Evolutionary conservation across 2,329 filamentous ascomycete species (phyloP).

Genomic region (Blumeriella jaapii): DNA sequence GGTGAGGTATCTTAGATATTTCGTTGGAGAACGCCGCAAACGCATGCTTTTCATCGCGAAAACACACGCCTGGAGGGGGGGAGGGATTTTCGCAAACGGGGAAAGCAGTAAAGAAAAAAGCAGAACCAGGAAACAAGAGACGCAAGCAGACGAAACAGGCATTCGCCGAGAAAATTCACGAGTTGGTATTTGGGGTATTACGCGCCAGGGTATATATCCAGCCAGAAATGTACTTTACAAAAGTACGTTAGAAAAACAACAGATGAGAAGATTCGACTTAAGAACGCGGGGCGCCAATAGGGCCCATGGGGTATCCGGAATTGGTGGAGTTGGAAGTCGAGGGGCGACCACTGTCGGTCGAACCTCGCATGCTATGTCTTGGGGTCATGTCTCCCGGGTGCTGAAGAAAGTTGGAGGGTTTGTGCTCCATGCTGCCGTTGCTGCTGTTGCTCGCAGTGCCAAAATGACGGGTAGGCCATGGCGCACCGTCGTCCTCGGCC

Average conservation of each 20-base stretch:
- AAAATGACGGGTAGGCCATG: slow-evolving; percentile 50
- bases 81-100: neutral
- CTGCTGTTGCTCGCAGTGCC: slow-evolving; percentile 46
- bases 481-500: slow-evolving; percentile 65
- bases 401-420: slow-evolving; percentile 48
- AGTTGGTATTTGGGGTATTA: slow-evolving; percentile 26
- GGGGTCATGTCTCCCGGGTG: slow-evolving; percentile 73
- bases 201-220: slow-evolving; percentile 29
- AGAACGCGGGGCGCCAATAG: slow-evolving; percentile 79
- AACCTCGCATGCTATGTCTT: slow-evolving; percentile 71
- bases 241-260: slow-evolving; percentile 25
- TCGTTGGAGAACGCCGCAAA: slow-evolving; percentile 13
- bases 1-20: slow-evolving; percentile 18
- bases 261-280: slow-evolving; percentile 22
- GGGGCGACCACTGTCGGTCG: slow-evolving; percentile 82
- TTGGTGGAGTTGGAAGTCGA: slow-evolving; percentile 89
- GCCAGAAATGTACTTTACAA: slow-evolving; percentile 19
- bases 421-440: slow-evolving; percentile 43
- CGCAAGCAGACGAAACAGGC: slow-evolving; percentile 18
- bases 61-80: too few species aligned
- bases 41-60: slow-evolving; percentile 18
- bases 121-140: slow-evolving; percentile 8
- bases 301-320: slow-evolving; percentile 84
- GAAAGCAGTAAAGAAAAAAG: slow-evolving; percentile 2
- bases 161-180: slow-evolving; percentile 18